phyloP scores from a whole-genome alignment of 2,329 filamentous ascomycete species.

The Aspergillus piperis region DNA sequence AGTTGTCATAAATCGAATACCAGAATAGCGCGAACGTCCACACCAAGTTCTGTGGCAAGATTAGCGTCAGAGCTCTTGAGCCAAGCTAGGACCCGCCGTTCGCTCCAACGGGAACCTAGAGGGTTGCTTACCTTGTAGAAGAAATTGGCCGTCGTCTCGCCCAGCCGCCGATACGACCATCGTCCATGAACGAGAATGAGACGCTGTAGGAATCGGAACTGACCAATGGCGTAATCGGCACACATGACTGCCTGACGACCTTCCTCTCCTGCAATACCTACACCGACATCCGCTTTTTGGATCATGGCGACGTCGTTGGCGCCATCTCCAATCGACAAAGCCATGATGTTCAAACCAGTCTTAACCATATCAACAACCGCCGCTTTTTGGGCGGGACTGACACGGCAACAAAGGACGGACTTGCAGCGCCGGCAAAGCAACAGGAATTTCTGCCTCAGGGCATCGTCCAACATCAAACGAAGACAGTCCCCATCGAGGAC shows the following conservation, averaged over 20 bases:
- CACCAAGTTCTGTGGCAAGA: slow-evolving; percentile 4
- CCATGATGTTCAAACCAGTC: slow-evolving; percentile 54
- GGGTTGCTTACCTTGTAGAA: slow-evolving; percentile 6
- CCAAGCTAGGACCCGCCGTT: not conserved
- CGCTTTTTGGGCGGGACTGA: slow-evolving; percentile 6
- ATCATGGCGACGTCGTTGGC: slow-evolving; percentile 98
- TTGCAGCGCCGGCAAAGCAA: slow-evolving; percentile 6
- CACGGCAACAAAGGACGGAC: slow-evolving; percentile 10
- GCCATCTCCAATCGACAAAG: slow-evolving; percentile 84
- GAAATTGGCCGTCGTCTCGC: slow-evolving; percentile 8
- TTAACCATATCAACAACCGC: slow-evolving; percentile 7
- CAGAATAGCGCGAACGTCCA: slow-evolving; percentile 7
- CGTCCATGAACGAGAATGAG: slow-evolving; percentile 85
- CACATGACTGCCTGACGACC: slow-evolving; percentile 92
- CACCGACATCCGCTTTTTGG: slow-evolving; percentile 89
- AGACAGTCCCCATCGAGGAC: slow-evolving; percentile 5
- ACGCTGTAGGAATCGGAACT: slow-evolving; percentile 83
- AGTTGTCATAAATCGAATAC: slow-evolving; percentile 10
- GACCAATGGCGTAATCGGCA: slow-evolving; percentile 88
- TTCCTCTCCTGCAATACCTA: slow-evolving; percentile 89
- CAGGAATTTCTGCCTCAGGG: slow-evolving; percentile 7
- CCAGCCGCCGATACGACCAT: slow-evolving; percentile 73
- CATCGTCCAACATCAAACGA: slow-evolving; percentile 3
- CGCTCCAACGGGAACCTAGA: not conserved
- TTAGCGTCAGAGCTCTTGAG: not conserved